Conservation (phyloP, 768 basidiomycete genomes). For the Russula earlei region DNA sequence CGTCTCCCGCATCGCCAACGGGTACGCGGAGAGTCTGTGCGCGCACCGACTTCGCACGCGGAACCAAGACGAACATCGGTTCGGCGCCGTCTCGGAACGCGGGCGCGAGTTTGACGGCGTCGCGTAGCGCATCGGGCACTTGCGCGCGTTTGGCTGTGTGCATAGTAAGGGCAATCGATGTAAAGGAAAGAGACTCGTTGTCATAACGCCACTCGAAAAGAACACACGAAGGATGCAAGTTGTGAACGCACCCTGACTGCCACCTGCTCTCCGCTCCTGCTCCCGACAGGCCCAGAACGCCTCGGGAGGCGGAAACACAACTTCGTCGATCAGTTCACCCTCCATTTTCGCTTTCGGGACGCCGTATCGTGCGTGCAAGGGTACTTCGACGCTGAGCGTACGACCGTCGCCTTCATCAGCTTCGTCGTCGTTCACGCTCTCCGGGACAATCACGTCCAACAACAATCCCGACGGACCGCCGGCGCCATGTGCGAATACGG, state of each 20-base stretch:
- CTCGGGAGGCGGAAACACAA: neutral
- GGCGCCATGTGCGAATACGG: neutral
- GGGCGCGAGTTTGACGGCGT: neutral
- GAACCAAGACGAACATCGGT: neutral
- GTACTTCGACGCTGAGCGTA: neutral
- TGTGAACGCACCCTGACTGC: neutral
- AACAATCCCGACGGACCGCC: neutral
- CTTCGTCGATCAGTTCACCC: neutral
- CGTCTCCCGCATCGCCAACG: neutral
- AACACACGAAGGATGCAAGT: neutral
- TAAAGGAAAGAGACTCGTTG: neutral
- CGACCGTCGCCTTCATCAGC: too few relatives aligned
- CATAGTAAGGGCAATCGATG: neutral
- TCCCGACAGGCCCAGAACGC: constrained; percentile 10
- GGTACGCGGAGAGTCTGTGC: constrained; percentile 10
- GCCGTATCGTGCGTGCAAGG: constrained; percentile 9
- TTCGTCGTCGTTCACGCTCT: neutral
- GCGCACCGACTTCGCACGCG: neutral
- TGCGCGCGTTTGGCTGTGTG: neutral
- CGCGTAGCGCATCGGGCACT: neutral
- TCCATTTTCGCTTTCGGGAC: neutral
- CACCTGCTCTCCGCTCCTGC: neutral
- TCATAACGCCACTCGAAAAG: neutral
- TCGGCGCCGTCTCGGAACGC: neutral
- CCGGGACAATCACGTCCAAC: constrained; percentile 5